Evolutionary conservation across 2,329 filamentous ascomycete species (phyloP).

Genomic region (Colletotrichum tamarilloi): DNA sequence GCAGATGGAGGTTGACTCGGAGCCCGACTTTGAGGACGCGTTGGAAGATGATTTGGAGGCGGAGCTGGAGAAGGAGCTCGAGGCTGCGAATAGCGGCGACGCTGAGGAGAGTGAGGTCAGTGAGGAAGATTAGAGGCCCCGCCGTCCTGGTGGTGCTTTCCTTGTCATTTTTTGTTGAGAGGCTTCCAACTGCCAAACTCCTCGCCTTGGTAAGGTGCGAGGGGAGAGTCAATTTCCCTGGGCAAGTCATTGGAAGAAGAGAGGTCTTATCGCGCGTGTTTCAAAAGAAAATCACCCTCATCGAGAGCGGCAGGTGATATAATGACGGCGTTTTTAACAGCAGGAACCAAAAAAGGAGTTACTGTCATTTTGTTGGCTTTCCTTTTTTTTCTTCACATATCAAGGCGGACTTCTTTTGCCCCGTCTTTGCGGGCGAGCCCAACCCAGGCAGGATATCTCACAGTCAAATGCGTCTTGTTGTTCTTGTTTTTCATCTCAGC

Average conservation of each 20-base stretch:
- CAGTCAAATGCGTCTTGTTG: too few species aligned
- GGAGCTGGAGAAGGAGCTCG: constrained; percentile 67
- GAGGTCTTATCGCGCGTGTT: background rate
- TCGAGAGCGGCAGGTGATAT: constrained; percentile 6
- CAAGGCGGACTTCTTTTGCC: background rate
- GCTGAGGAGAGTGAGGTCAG: constrained; percentile 74
- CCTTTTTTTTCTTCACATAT: background rate
- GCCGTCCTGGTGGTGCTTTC: background rate
- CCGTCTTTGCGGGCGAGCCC: background rate
- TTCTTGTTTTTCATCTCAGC: background rate
- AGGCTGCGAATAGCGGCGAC: constrained; percentile 52
- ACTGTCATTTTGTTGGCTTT: background rate
- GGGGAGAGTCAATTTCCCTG: too few species aligned
- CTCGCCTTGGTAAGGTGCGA: background rate
- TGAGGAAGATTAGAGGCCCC: constrained; percentile 66
- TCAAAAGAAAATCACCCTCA: background rate
- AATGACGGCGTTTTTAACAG: constrained; percentile 25
- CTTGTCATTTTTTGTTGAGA: background rate
- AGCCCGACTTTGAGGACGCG: constrained; percentile 49
- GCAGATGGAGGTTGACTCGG: constrained; percentile 41
- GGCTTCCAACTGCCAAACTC: background rate
- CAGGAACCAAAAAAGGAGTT: constrained; percentile 19
- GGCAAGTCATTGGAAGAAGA: background rate
- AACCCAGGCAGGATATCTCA: constrained; percentile 8
- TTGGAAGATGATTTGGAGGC: constrained; percentile 66